phyloP scores from a whole-genome alignment of 805 yeast genomes.

The Nakazawaea siamensis region DNA sequence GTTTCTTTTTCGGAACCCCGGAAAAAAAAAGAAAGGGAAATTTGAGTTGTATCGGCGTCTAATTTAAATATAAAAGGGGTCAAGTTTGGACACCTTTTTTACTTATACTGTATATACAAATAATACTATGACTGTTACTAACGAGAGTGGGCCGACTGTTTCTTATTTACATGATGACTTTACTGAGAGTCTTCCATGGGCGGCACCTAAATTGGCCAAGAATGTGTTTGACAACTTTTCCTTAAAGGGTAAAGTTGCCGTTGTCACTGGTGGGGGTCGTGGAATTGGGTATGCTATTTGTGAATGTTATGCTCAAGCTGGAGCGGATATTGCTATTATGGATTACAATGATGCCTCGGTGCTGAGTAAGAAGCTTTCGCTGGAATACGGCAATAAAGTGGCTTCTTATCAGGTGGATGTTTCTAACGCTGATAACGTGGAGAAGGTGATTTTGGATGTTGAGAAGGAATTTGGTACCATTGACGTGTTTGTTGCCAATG shows the following conservation, averaged over 20 bases:
- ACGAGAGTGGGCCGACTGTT: background rate
- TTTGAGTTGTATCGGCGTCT: too few species aligned
- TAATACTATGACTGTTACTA: constrained; percentile 5
- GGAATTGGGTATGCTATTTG: constrained; percentile 83
- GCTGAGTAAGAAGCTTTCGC: constrained; percentile 28
- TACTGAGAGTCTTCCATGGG: constrained; percentile 36
- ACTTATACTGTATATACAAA: too few species aligned
- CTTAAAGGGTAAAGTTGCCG: constrained; percentile 74
- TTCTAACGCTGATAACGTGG: constrained; percentile 22
- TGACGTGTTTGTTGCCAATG: constrained; percentile 34
- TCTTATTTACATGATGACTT: constrained; percentile 11
- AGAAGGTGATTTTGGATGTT: constrained; percentile 20
- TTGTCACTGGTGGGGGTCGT: constrained; percentile 77
- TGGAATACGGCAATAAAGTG: constrained; percentile 24
- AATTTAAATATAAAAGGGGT: too few species aligned
- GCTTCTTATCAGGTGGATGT: constrained; percentile 19
- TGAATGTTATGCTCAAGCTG: constrained; percentile 78
- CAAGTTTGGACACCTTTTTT: too few species aligned
- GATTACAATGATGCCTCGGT: constrained; percentile 23
- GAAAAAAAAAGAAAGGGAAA: too few species aligned
- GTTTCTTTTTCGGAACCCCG: too few species aligned
- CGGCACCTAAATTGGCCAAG: constrained; percentile 40
- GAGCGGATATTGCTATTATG: constrained; percentile 65
- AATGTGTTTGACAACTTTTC: constrained; percentile 63
- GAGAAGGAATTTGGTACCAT: constrained; percentile 31